These are phyloP conservation scores for Ceratorhiza oryzae-sativae DNA, from an alignment of 1,284 basidiomycete genomes.

Conservation along the genomic window DNA sequence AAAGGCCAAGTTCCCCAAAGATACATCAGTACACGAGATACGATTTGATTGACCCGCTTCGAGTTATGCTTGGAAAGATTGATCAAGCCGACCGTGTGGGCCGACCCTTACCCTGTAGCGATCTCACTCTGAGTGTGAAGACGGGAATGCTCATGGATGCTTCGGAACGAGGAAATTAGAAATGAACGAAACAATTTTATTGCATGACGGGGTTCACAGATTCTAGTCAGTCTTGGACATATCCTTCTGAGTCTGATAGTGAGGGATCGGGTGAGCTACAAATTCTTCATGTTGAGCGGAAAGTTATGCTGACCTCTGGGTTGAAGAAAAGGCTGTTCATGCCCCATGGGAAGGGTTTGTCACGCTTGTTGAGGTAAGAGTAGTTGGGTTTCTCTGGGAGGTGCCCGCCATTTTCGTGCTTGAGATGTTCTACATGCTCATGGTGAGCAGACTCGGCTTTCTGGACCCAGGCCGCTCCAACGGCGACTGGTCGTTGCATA, in stretches of 20 bases:
- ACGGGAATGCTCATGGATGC: too few relatives aligned
- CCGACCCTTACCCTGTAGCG: too few relatives aligned
- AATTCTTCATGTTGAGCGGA: too few relatives aligned
- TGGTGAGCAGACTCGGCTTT: constrained; percentile 78
- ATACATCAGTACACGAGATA: too few relatives aligned
- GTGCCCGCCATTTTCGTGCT: constrained; percentile 79
- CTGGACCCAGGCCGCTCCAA: constrained; percentile 73
- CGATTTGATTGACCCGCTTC: neutral
- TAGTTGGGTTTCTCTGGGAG: constrained; percentile 75
- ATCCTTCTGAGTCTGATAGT: constrained; percentile 40
- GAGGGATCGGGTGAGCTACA: neutral
- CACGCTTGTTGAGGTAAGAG: constrained; percentile 76
- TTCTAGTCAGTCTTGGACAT: constrained; percentile 27
- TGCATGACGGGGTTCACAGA: neutral
- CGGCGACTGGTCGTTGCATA: constrained; percentile 58
- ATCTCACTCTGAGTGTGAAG: too few relatives aligned
- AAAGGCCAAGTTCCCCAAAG: too few relatives aligned
- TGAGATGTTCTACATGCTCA: constrained; percentile 59
- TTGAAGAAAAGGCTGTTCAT: constrained; percentile 83
- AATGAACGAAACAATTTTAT: neutral
- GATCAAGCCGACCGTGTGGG: too few relatives aligned
- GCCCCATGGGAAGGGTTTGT: constrained; percentile 84
- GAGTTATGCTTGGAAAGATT: too few relatives aligned
- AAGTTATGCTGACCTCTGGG: constrained; percentile 59
- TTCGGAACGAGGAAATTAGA: neutral